Evolutionary conservation across 2,329 filamentous ascomycete genomes (phyloP), one percentile per base, ranked within the genome.

Genomic region (Westerdykella sp.): DNA sequence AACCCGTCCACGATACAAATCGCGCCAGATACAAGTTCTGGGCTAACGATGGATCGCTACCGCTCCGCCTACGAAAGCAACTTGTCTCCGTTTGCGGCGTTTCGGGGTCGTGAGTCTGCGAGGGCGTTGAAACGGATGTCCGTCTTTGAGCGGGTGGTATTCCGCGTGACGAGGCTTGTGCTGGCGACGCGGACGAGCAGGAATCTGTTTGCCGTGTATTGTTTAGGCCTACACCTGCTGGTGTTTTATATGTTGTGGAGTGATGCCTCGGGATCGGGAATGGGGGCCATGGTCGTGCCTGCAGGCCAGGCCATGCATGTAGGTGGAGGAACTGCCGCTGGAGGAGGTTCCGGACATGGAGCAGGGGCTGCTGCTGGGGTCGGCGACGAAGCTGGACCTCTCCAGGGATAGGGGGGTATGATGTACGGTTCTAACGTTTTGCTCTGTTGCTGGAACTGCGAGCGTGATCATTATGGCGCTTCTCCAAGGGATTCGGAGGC

Each of bases 11-110:
- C 85, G 2, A 73, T 84, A 13, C 73, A 78, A 16, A 73, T 87
- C 21, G 75, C 50, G 67, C 81, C 64, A 66, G 80, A 70, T 65
- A 79, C 70, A 56, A 75, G 63, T 54, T 80, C 83, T 1, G 83
- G 81, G 4, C 77, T 84, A 41, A 80, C 82, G 12, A 73, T 93
- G 42, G 88, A 95, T 66, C 80, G 89, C 37, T 98, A 98, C 68
- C 81, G 86, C 48, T 84, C 88, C 45, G 87, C 89, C 10, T 98
- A 98, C 70, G 93, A 98, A 70, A 87, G 86, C 34, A 95, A 93
- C 60, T 84, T 98, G 39, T 95, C 89, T 10, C 93, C 93, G 0
- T 98, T 98, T 65, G 90, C 91, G 21, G 89, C 89, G 2, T 98
- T 98, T 72, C 78, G 91, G 36, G 90, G 91, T n/a, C 80, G 91